phyloP scores from a whole-genome alignment of 192 early-diverging fungal genomes.

The Coemansia umbellata region DNA sequence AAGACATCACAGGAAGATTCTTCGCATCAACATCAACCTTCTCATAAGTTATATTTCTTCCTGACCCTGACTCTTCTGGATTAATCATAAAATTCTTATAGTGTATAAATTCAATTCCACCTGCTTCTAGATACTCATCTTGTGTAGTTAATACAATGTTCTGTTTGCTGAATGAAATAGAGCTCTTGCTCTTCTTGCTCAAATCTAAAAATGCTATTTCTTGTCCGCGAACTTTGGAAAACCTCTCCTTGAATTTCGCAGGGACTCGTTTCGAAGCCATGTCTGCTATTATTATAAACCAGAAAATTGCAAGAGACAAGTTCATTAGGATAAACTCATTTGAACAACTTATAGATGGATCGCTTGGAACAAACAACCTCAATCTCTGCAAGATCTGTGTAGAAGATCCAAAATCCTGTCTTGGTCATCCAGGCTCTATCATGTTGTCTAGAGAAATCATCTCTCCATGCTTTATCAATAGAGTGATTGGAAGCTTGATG shows the following conservation, averaged over 20 bases:
- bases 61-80: not conserved
- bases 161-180: no score
- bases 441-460: not conserved
- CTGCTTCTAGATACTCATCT: no score
- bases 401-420: not conserved
- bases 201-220: no score
- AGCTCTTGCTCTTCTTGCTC: no score
- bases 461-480: not conserved
- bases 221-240: no score
- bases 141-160: no score
- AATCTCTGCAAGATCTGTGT: not conserved
- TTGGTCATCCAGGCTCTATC: not conserved
- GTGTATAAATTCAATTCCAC: no score
- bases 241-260: no score
- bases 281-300: no score
- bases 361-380: not conserved
- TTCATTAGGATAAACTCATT: not conserved
- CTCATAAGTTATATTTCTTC: not conserved
- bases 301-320: no score
- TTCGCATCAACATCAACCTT: not conserved
- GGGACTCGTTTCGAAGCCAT: no score
- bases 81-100: no score
- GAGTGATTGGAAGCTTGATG: not conserved
- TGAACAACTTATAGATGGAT: conserved; percentile 1
- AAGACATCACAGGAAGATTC: not conserved